Evolutionary conservation across 495 filamentous ascomycete species (phyloP).

Genomic region (Glarea lozoyensis): DNA sequence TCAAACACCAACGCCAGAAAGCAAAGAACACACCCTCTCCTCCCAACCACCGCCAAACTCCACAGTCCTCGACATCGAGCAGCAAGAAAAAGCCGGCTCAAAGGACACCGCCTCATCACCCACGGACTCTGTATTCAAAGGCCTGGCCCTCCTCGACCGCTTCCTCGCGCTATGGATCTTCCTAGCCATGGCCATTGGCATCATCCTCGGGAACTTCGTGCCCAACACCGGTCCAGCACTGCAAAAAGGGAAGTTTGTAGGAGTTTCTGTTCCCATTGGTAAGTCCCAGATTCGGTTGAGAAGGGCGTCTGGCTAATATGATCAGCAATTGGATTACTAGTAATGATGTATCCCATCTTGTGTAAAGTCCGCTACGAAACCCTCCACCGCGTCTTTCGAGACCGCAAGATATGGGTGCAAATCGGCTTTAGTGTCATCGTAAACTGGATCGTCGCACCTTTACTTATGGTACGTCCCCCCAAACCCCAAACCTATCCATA

Average conservation of each 20-base stretch:
- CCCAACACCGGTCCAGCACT: conserved; percentile 49
- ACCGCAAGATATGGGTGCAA: conserved; percentile 65
- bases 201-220: conserved; percentile 75
- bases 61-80: too few species aligned
- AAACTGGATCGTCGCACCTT: conserved; percentile 87
- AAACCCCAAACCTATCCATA: neutral
- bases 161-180: conserved; percentile 82
- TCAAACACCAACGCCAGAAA: too few species aligned
- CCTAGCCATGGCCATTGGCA: conserved; percentile 72
- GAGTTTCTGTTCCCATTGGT: conserved; percentile 74
- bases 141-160: conserved; percentile 61
- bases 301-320: neutral
- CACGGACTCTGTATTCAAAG: conserved; percentile 31
- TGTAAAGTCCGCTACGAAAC: conserved; percentile 86
- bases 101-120: too few species aligned
- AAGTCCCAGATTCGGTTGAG: conserved; percentile 15
- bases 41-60: too few species aligned
- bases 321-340: conserved; percentile 52
- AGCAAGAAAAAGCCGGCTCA: too few species aligned
- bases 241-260: conserved; percentile 62
- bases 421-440: conserved; percentile 66
- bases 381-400: conserved; percentile 57
- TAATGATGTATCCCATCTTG: conserved; percentile 73
- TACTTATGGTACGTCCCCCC: conserved; percentile 62
- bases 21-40: too few species aligned